A percentile compares a stretch with the other conserved stretches of the same genome.
These are phyloP conservation scores for Agapanthus africanus DNA, from an alignment of 106 monocot species.

Conservation along the genomic window DNA sequence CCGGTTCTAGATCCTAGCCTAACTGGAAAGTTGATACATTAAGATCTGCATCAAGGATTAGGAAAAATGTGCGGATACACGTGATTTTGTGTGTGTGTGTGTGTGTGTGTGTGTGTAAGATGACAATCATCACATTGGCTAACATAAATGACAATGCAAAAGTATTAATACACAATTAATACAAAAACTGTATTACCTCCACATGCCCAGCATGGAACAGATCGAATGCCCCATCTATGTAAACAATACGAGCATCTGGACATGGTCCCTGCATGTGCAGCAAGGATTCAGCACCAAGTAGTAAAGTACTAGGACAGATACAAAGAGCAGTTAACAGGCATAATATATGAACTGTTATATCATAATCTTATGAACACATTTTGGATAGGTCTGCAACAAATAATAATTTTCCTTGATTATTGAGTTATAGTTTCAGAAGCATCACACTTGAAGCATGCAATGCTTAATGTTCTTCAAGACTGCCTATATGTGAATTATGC, in stretches of 20 bases:
- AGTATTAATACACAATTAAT: neutral
- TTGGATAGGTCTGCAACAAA: neutral
- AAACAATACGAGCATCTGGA: conserved; percentile 78
- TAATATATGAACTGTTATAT: neutral
- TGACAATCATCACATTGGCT: neutral
- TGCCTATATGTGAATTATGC: too few species aligned
- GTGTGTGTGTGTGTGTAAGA: neutral
- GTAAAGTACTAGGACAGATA: neutral
- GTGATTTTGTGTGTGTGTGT: too few species aligned
- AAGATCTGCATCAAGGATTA: neutral
- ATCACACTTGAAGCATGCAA: neutral
- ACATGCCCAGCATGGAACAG: conserved; percentile 86
- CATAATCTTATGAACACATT: neutral
- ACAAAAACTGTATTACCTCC: conserved; percentile 41
- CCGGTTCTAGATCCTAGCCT: neutral
- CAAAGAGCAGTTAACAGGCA: neutral
- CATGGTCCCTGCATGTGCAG: conserved; percentile 40
- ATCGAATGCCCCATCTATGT: conserved; percentile 96
- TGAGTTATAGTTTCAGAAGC: too few species aligned
- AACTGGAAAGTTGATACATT: neutral
- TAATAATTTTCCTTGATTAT: neutral
- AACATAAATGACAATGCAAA: neutral
- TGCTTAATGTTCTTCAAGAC: too few species aligned
- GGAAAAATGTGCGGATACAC: neutral
- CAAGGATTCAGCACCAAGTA: neutral